Base-by-base conservation (phyloP, 2,329 filamentous ascomycete genomes). In the Parastagonospora avenae region DNA sequence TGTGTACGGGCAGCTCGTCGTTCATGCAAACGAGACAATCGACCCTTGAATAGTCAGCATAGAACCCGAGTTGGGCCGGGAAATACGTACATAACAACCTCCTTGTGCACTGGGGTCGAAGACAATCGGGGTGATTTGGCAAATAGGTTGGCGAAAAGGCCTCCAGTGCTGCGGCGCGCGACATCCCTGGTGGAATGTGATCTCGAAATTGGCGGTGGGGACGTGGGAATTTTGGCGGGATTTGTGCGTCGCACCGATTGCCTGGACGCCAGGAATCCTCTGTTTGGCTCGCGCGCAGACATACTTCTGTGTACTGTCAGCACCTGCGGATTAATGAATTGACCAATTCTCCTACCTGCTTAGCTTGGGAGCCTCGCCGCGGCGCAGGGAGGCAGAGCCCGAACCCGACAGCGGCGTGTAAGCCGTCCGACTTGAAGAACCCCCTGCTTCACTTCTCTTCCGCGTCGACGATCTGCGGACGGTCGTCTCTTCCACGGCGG, bases 11-110 rank as follows among this genome's bases (percentile, higher is more conserved):
- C 2, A 89, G 76, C 55, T 90, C 86, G 56, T 90, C 87, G 33
- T 79, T 80, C 66, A 87, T 76, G 68, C 91, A 96, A 19, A 83
- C 84, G 41, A 91, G 77, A 63, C 91, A 96, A 64, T 88, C 82
- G 38, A 88, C 81, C 51, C 87, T 91, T 60, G 7, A 10, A 11
- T 36, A 42, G 38, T 68, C 60, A 66, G 59, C 41, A 37, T 33
- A 24, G 8, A 27, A 44, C 27, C 16, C 33, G 29, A 8, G 41
- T 12, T 4, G 38, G 28, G 29, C 12, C 11, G 24, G 36, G 14
- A 14, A 8, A 8, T 4, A 54, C 48, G 32, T 29, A 68, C 66
- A 58, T 62, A 43, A 56, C 55, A 12, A 66, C 46, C 28, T 72
- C 69, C 42, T 69, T 71, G 28, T 64, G 60, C 27, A 61, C 43